Conservation (phyloP, 2,329 filamentous ascomycete species). For the Venturia nashicola region DNA sequence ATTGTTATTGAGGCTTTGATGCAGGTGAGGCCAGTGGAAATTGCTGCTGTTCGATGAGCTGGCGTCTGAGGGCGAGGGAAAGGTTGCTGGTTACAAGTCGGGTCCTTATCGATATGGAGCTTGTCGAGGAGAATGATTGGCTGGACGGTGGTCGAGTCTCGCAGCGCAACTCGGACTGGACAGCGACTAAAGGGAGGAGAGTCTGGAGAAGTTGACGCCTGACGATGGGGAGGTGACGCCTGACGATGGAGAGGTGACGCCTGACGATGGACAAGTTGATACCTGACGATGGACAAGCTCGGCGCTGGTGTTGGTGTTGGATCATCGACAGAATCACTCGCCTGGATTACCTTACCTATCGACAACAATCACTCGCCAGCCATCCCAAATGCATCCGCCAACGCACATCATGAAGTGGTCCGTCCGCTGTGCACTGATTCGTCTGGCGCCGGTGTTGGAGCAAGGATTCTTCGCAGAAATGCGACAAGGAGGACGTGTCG, state of each 20-base stretch:
- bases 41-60: background rate
- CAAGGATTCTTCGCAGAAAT: background rate
- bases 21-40: background rate
- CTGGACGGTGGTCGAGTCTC: background rate
- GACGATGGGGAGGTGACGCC: too few relatives aligned
- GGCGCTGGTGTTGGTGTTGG: too few relatives aligned
- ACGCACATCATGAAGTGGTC: conserved; percentile 5
- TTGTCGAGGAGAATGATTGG: background rate
- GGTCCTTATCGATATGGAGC: conserved; percentile 7
- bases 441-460: conserved; percentile 1
- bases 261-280: too few relatives aligned
- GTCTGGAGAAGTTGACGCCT: background rate
- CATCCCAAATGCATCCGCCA: background rate
- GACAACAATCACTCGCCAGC: background rate
- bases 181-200: background rate
- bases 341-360: too few relatives aligned
- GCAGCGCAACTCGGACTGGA: background rate
- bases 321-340: too few relatives aligned
- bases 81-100: background rate
- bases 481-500: background rate
- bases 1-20: background rate
- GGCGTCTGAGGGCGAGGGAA: background rate
- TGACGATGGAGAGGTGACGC: too few relatives aligned
- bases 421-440: conserved; percentile 4
- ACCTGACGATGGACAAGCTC: background rate